Conservation (phyloP, 1,139 yeast species). For the Debaryomycetaceae sp. region DNA sequence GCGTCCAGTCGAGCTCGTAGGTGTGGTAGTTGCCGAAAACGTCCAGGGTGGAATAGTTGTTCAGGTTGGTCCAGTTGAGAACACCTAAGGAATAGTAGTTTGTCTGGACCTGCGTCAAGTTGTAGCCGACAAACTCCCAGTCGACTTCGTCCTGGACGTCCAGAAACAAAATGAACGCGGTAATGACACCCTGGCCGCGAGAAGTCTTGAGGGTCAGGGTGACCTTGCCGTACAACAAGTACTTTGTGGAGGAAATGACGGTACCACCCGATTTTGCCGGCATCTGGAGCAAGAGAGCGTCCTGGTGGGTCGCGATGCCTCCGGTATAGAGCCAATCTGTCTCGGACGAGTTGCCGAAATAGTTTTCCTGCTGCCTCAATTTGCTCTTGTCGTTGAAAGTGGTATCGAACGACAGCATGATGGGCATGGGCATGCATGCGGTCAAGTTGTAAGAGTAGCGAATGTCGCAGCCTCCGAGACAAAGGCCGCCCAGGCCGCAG, state of each 20-base stretch:
- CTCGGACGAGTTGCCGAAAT: slow-evolving; percentile 60
- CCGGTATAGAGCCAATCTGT: slow-evolving; percentile 74
- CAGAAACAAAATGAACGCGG: slow-evolving; percentile 77
- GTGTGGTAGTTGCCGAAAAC: slow-evolving; percentile 66
- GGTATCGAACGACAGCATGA: slow-evolving; percentile 23
- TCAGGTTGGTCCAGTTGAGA: slow-evolving; percentile 54
- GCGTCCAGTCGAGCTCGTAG: slow-evolving; percentile 77
- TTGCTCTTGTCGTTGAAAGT: slow-evolving; percentile 24
- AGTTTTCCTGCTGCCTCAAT: slow-evolving; percentile 28
- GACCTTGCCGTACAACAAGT: slow-evolving; percentile 81
- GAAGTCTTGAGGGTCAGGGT: slow-evolving; percentile 63
- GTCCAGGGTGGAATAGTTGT: slow-evolving; percentile 31
- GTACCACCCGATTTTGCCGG: slow-evolving; percentile 71
- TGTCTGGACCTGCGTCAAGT: slow-evolving; percentile 55
- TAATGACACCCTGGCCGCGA: slow-evolving; percentile 67
- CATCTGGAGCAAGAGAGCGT: slow-evolving; percentile 62
- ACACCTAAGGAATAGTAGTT: slow-evolving; percentile 73
- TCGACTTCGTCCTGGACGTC: slow-evolving; percentile 88
- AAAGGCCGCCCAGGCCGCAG: slow-evolving; percentile 76
- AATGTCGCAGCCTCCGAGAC: slow-evolving; percentile 79
- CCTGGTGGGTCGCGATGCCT: slow-evolving; percentile 41
- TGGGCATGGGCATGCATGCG: slow-evolving; percentile 61
- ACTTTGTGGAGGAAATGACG: slow-evolving; percentile 68
- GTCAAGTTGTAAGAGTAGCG: slow-evolving; percentile 47
- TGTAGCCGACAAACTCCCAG: slow-evolving; percentile 73